A percentile compares a stretch with the other conserved stretches of the same genome.
Conservation (phyloP, 371 early-diverging fungal genomes). For the Thermomucor indicae-seudaticae region DNA sequence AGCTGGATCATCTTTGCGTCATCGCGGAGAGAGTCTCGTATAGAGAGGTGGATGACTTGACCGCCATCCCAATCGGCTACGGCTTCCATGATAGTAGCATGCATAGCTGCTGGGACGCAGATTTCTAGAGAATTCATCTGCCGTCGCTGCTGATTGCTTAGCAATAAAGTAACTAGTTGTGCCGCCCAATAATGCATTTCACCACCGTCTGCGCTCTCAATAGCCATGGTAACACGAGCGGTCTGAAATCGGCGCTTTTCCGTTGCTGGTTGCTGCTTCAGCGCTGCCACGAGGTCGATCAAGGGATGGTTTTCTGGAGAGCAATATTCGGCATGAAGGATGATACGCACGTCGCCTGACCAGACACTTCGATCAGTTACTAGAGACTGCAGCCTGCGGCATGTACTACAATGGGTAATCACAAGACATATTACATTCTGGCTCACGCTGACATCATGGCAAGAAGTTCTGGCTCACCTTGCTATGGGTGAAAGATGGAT, state of each 20-base stretch:
- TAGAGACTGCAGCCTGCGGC: slow-evolving; percentile 5
- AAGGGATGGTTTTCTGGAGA: not conserved
- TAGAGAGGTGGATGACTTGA: too few relatives aligned
- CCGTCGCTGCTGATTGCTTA: too few relatives aligned
- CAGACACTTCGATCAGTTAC: slow-evolving; percentile 9
- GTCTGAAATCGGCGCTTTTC: not conserved
- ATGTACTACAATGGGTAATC: slow-evolving; percentile 8
- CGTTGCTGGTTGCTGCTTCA: not conserved
- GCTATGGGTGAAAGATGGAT: slow-evolving; percentile 21
- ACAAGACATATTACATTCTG: not conserved
- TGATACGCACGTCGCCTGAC: slow-evolving; percentile 9
- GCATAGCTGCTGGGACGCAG: too few relatives aligned
- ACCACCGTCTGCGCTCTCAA: not conserved
- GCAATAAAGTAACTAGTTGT: too few relatives aligned
- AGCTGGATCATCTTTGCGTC: too few relatives aligned
- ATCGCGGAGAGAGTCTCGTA: too few relatives aligned
- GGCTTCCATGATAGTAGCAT: too few relatives aligned
- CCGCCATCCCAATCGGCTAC: too few relatives aligned
- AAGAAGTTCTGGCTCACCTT: slow-evolving; percentile 15
- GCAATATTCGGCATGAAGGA: not conserved
- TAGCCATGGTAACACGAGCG: not conserved
- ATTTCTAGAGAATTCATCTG: too few relatives aligned
- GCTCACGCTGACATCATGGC: not conserved
- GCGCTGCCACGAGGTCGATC: not conserved
- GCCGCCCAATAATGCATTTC: not conserved